Evolutionary conservation across 345 rosid species (phyloP).

Genomic region (Populus tremula): DNA sequence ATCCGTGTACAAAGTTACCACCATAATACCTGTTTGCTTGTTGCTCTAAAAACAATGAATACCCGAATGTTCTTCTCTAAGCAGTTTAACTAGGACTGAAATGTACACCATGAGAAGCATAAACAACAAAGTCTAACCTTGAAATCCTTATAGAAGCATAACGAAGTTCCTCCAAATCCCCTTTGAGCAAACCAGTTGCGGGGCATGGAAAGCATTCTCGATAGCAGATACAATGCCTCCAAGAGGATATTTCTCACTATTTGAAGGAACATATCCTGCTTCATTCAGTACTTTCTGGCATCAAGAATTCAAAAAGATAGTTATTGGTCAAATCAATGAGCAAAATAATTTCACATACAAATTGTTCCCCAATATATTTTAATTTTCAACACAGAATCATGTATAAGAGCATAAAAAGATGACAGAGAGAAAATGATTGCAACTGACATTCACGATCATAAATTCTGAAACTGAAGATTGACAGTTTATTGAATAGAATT

Average conservation of each 20-base stretch:
- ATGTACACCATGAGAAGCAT: conserved; percentile 6
- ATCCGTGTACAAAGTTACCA: neutral
- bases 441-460: neutral
- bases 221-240: conserved; percentile 85
- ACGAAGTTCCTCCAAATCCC: conserved; percentile 67
- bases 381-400: neutral
- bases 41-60: neutral
- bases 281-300: conserved; percentile 70
- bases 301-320: conserved; percentile 10
- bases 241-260: conserved; percentile 80
- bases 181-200: conserved; percentile 60
- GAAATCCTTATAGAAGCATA: conserved; percentile 89
- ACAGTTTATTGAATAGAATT: neutral
- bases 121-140: conserved; percentile 45
- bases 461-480: neutral
- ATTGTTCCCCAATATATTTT: neutral
- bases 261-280: conserved; percentile 90
- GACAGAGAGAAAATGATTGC: neutral
- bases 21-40: neutral
- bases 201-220: conserved; percentile 78
- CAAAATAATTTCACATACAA: neutral
- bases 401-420: neutral
- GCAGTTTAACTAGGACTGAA: neutral
- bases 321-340: conserved; percentile 12
- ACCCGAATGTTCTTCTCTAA: neutral